A percentile compares a stretch with the other conserved stretches of the same genome.
Conservation (phyloP, 345 rosid species). For the Cardamine chenopodiifolia region DNA sequence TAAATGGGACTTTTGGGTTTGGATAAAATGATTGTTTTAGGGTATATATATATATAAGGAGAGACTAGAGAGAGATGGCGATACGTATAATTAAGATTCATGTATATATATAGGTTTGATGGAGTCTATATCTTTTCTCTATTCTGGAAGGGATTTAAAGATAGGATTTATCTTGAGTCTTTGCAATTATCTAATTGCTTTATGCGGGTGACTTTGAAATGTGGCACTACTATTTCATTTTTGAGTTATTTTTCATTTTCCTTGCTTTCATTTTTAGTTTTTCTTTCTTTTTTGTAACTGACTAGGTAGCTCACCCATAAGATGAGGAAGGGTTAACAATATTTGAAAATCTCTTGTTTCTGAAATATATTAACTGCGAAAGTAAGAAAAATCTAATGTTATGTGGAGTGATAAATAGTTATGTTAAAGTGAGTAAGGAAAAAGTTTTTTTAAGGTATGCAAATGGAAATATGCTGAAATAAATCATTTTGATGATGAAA, state of each 20-base stretch:
- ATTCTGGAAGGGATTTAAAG: constrained; percentile 30
- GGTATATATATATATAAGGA: constrained; percentile 31
- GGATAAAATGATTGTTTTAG: constrained; percentile 27
- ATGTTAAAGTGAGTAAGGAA: not conserved
- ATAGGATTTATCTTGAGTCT: not conserved
- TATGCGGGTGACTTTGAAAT: constrained; percentile 32
- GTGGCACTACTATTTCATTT: constrained; percentile 28
- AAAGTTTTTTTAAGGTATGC: not conserved
- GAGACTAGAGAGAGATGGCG: constrained; percentile 13
- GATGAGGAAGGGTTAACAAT: not conserved
- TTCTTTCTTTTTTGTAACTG: not conserved
- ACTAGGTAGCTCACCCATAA: constrained; percentile 11
- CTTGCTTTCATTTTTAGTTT: not conserved
- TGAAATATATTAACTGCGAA: not conserved
- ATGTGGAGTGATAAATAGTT: not conserved
- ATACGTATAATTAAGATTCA: not conserved
- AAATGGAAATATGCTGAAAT: not conserved
- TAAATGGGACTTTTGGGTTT: constrained; percentile 22
- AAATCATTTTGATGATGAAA: not conserved
- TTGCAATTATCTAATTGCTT: constrained; percentile 28
- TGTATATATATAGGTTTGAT: constrained; percentile 18
- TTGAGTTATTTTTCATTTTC: constrained; percentile 12
- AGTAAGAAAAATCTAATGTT: not conserved
- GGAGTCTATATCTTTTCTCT: constrained; percentile 20
- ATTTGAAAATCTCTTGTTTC: not conserved